phyloP scores from a whole-genome alignment of 257 asterid species.

The Petunia secreta region DNA sequence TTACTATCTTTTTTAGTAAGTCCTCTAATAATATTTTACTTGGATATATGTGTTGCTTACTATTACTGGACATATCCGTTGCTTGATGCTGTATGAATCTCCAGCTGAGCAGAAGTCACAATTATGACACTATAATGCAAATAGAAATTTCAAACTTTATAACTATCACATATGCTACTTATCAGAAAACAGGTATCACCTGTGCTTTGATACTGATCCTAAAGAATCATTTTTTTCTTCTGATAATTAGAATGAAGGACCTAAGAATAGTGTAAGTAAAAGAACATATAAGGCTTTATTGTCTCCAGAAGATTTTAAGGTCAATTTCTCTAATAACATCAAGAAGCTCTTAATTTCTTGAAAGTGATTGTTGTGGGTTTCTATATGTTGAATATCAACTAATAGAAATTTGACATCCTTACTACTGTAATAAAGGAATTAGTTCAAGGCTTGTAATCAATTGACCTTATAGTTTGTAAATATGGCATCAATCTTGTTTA shows the following conservation, averaged over 20 bases:
- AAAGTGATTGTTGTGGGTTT: no score
- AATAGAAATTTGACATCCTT: no score
- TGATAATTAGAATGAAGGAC: neutral
- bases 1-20: neutral
- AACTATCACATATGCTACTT: neutral
- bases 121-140: neutral
- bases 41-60: neutral
- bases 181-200: neutral
- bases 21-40: neutral
- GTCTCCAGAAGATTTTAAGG: slow-evolving; percentile 1
- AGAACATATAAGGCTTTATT: neutral
- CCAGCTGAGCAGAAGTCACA: neutral
- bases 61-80: neutral
- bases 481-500: slow-evolving; percentile 30
- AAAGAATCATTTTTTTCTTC: neutral
- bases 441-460: no score
- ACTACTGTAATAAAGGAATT: no score
- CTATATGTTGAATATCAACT: no score
- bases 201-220: neutral
- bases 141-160: neutral
- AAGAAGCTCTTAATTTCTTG: neutral
- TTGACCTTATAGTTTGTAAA: no score
- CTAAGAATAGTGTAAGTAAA: neutral
- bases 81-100: neutral
- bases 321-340: neutral